A percentile compares a stretch with the other conserved stretches of the same genome.
Conservation (phyloP, 1,284 basidiomycete genomes). For the Abortiporus biennis region DNA sequence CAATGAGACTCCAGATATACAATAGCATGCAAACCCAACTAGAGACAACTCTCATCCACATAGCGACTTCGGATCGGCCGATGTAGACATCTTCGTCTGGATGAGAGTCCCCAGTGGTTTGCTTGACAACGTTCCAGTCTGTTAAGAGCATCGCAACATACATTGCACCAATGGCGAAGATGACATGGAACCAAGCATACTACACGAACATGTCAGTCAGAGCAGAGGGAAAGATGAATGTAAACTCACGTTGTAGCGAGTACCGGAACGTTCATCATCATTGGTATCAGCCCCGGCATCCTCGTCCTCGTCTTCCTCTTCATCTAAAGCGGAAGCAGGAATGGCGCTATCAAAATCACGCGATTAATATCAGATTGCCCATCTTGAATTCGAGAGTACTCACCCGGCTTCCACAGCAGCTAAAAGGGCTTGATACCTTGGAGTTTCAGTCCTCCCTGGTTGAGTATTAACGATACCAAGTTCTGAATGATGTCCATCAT, state of each 20-base stretch:
- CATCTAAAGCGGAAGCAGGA: conserved; percentile 88
- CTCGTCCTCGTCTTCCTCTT: conserved; percentile 78
- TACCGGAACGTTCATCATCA: conserved; percentile 94
- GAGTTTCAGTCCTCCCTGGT: conserved; percentile 80
- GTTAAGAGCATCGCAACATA: conserved; percentile 99
- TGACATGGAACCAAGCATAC: conserved; percentile 99
- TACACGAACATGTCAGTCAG: conserved; percentile 22
- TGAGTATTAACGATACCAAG: conserved; percentile 79
- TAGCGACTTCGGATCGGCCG: conserved; percentile 90
- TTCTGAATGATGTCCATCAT: conserved; percentile 54
- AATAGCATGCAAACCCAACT: conserved; percentile 91
- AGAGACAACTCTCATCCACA: conserved; percentile 99
- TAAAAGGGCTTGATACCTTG: conserved; percentile 90
- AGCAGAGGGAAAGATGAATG: neutral
- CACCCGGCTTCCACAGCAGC: conserved; percentile 95
- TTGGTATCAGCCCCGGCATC: conserved; percentile 70
- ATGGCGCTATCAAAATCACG: conserved; percentile 57
- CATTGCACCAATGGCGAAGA: conserved; percentile 95
- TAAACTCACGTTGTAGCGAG: conserved; percentile 84
- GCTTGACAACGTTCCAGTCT: conserved; percentile 84
- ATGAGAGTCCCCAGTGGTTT: conserved; percentile 38
- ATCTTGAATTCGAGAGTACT: conserved; percentile 18
- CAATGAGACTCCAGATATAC: conserved; percentile 88
- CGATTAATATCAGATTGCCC: neutral
- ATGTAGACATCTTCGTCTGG: conserved; percentile 84